phyloP scores from a whole-genome alignment of 352 stramenopile genomes.

The Phytophthora idaei region DNA sequence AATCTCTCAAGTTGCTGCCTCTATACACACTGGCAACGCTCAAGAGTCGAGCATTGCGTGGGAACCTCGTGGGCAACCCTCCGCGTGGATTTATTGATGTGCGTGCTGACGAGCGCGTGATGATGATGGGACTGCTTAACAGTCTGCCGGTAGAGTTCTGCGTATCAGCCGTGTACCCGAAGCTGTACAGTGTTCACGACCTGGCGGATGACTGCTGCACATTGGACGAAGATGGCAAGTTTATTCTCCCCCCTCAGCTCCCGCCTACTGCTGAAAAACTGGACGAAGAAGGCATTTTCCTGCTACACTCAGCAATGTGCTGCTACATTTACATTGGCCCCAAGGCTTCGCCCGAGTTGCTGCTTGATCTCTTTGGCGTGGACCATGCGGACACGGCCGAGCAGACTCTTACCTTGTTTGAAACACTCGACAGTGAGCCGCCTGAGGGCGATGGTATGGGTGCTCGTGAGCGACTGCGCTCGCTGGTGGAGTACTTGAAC shows the following conservation, averaged over 20 bases:
- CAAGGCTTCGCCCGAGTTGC: conserved; percentile 64
- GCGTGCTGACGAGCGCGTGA: conserved; percentile 85
- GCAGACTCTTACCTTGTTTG: conserved; percentile 71
- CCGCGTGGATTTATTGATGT: conserved; percentile 87
- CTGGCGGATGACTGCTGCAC: conserved; percentile 82
- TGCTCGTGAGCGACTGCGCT: conserved; percentile 67
- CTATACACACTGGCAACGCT: conserved; percentile 89
- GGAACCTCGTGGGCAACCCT: conserved; percentile 80
- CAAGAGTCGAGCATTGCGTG: conserved; percentile 88
- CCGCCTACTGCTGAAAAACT: conserved; percentile 87
- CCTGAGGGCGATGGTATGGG: conserved; percentile 45
- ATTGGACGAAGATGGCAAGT: conserved; percentile 81
- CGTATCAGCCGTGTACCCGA: conserved; percentile 88
- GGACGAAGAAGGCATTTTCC: conserved; percentile 84
- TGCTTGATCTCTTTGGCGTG: conserved; percentile 85
- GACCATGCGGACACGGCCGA: conserved; percentile 82
- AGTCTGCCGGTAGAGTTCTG: conserved; percentile 80
- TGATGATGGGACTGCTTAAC: conserved; percentile 86
- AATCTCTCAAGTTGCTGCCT: conserved; percentile 91
- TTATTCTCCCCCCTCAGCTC: conserved; percentile 77
- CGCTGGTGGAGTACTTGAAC: conserved; percentile 80
- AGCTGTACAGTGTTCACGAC: conserved; percentile 88
- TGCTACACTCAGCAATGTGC: conserved; percentile 87
- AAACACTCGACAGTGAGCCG: conserved; percentile 58
- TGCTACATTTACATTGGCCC: conserved; percentile 90